Conservation (phyloP, 148 eudicot genomes). For the Limonium bicolor region DNA sequence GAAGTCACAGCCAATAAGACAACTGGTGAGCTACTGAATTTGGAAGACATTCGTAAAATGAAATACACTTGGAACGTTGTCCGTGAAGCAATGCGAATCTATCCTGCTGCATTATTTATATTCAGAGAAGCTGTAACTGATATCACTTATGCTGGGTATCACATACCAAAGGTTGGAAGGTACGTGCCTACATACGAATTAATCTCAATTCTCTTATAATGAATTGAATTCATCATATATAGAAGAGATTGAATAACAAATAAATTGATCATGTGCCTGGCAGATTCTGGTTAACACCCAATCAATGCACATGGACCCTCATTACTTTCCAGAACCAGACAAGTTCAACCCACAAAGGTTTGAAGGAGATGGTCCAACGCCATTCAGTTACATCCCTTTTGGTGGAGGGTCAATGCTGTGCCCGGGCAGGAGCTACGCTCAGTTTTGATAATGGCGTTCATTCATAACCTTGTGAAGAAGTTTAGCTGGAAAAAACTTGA, state of each 20-base stretch:
- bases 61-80: slow-evolving; percentile 20
- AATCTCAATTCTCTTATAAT: too few species aligned
- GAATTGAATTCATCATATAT: too few species aligned
- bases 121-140: slow-evolving; percentile 17
- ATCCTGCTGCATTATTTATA: slow-evolving; percentile 12
- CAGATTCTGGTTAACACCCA: too few species aligned
- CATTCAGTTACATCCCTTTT: slow-evolving; percentile 45
- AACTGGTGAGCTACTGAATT: slow-evolving; percentile 10
- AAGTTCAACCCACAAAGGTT: slow-evolving; percentile 43
- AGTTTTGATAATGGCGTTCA: slow-evolving; percentile 46
- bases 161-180: slow-evolving; percentile 22
- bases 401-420: slow-evolving; percentile 62
- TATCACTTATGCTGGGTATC: slow-evolving; percentile 15
- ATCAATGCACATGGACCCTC: slow-evolving; percentile 9
- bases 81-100: slow-evolving; percentile 19
- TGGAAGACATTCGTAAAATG: slow-evolving; percentile 22
- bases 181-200: too few species aligned
- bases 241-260: too few species aligned
- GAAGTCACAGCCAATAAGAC: slow-evolving; percentile 12
- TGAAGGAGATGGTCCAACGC: slow-evolving; percentile 40
- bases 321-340: slow-evolving; percentile 24
- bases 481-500: slow-evolving; percentile 39
- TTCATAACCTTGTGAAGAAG: slow-evolving; percentile 45
- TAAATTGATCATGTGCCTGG: too few species aligned
- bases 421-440: slow-evolving; percentile 51